Conservation (phyloP, 805 yeast species). For the Saturnispora sanitii region DNA sequence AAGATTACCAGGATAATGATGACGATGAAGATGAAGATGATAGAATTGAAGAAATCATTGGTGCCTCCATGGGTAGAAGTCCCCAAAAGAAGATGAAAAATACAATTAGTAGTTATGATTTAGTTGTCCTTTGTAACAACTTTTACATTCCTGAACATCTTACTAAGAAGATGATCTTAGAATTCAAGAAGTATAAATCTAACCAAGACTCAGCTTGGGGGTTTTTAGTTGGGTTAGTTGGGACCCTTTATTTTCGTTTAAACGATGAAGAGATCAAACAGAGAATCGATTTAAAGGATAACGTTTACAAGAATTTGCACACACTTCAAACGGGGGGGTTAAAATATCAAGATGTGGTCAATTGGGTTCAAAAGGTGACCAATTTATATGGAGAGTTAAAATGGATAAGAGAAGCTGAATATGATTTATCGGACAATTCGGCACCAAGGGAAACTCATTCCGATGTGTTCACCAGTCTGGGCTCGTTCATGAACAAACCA, state of each 20-base stretch:
- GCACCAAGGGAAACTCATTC: no score
- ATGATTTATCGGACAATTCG: no score
- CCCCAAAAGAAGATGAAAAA: constrained; percentile 5
- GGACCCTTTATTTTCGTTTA: constrained; percentile 47
- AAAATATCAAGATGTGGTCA: constrained; percentile 37
- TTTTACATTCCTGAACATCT: constrained; percentile 50
- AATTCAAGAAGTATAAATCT: constrained; percentile 40
- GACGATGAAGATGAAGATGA: neutral
- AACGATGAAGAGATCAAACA: constrained; percentile 36
- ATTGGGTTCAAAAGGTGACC: constrained; percentile 45
- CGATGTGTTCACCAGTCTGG: constrained; percentile 4
- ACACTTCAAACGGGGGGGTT: constrained; percentile 45
- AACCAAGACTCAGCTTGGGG: constrained; percentile 60
- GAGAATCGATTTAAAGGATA: constrained; percentile 40
- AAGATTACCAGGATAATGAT: neutral
- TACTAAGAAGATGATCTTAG: constrained; percentile 40
- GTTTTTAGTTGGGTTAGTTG: constrained; percentile 54
- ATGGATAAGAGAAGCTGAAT: constrained; percentile 43
- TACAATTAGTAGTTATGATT: constrained; percentile 28
- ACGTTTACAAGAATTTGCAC: constrained; percentile 42
- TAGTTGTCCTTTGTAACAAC: constrained; percentile 46
- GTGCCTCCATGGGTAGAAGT: neutral
- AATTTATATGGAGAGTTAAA: constrained; percentile 45
- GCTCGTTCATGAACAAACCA: constrained; percentile 7
- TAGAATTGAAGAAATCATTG: neutral